Percentiles rank a stretch among this genome's conserved stretches.
Evolutionary conservation across 805 yeast genomes (phyloP).

Genomic region (Ascoidea tarda): DNA sequence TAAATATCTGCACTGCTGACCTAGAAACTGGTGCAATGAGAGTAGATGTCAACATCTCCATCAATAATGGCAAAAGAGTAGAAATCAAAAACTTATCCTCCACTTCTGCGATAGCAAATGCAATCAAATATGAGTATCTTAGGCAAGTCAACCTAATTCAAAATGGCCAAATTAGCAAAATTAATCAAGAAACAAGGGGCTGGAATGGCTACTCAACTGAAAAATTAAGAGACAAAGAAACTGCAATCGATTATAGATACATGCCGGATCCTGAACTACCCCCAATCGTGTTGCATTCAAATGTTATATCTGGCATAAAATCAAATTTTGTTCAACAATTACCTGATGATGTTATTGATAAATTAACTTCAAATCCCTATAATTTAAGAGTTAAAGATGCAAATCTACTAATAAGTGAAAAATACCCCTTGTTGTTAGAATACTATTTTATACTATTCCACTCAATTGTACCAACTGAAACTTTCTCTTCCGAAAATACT

Average conservation of each 20-base stretch:
- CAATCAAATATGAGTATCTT: slow-evolving; percentile 56
- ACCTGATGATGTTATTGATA: slow-evolving; percentile 44
- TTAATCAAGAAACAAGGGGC: slow-evolving; percentile 62
- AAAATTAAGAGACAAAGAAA: slow-evolving; percentile 63
- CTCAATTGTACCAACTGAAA: slow-evolving; percentile 9
- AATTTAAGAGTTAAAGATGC: slow-evolving; percentile 61
- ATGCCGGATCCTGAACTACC: slow-evolving; percentile 93
- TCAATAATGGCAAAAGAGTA: slow-evolving; percentile 57
- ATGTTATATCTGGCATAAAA: slow-evolving; percentile 27
- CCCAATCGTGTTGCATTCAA: slow-evolving; percentile 28
- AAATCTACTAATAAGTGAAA: slow-evolving; percentile 32
- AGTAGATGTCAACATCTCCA: slow-evolving; percentile 87
- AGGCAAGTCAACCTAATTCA: slow-evolving; percentile 48
- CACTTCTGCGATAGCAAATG: slow-evolving; percentile 63
- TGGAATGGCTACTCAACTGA: slow-evolving; percentile 75
- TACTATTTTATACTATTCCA: slow-evolving; percentile 37
- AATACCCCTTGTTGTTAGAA: slow-evolving; percentile 22
- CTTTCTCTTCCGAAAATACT: slow-evolving; percentile 12
- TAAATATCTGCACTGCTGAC: slow-evolving; percentile 77
- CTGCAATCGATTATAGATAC: slow-evolving; percentile 76
- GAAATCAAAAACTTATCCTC: slow-evolving; percentile 87
- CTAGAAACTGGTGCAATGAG: slow-evolving; percentile 91
- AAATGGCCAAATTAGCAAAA: slow-evolving; percentile 19
- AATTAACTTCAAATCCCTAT: slow-evolving; percentile 35
- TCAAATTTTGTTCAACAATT: slow-evolving; percentile 32